Conservation (phyloP, 2,329 filamentous ascomycete species). For the Curvularia sp. region DNA sequence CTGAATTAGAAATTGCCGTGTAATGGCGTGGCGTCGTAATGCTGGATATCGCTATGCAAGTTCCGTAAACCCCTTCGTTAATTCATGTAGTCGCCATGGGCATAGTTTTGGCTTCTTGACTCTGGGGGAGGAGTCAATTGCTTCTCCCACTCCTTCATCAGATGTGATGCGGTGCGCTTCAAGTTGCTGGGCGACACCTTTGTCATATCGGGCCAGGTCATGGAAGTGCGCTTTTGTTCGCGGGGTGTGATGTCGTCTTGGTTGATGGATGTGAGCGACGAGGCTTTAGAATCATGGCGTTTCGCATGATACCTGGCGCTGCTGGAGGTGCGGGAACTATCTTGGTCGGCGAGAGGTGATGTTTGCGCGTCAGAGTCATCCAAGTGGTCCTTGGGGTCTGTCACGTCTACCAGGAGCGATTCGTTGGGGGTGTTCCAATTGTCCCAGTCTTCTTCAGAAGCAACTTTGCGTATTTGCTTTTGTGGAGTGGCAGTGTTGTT, state of each 20-base stretch:
- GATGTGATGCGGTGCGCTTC: constrained; percentile 79
- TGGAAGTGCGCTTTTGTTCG: constrained; percentile 49
- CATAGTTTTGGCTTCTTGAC: constrained; percentile 39
- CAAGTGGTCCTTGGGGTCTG: constrained; percentile 51
- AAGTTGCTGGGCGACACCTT: constrained; percentile 77
- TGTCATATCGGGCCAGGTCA: constrained; percentile 73
- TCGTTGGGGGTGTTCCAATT: constrained; percentile 61
- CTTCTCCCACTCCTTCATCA: constrained; percentile 93
- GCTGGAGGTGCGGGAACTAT: constrained; percentile 62
- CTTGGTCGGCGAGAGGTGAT: constrained; percentile 51
- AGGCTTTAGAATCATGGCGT: constrained; percentile 50
- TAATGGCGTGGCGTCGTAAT: constrained; percentile 43
- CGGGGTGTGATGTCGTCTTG: constrained; percentile 27
- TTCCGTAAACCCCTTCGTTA: constrained; percentile 12
- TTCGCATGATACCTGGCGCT: constrained; percentile 59
- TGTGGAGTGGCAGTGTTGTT: constrained; percentile 49
- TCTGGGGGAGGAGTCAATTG: constrained; percentile 64
- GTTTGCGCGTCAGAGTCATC: constrained; percentile 59
- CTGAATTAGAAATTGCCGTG: constrained; percentile 40
- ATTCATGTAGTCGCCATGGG: constrained; percentile 46
- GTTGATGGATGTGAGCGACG: constrained; percentile 40
- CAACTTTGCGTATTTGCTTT: constrained; percentile 43
- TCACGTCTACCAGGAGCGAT: constrained; percentile 44
- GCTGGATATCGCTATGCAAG: constrained; percentile 16
- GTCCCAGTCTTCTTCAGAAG: constrained; percentile 62